phyloP scores from a whole-genome alignment of 805 yeast species.

The Wickerhamiella azyma region DNA sequence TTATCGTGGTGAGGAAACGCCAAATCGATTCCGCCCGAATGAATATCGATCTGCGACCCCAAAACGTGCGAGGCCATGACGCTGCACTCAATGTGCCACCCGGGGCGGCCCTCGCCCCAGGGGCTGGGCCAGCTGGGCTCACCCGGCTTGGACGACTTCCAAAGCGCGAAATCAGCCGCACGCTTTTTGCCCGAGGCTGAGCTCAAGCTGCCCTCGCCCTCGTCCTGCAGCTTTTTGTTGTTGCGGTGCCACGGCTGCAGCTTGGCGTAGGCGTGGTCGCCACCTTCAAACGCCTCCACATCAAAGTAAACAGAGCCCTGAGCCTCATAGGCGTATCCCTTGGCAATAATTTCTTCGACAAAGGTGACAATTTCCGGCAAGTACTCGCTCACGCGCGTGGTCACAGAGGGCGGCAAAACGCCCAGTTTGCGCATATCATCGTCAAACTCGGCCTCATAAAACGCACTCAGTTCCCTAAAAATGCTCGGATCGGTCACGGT shows the following conservation, averaged over 20 bases:
- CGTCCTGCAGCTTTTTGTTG: slow-evolving; percentile 67
- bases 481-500: slow-evolving; percentile 72
- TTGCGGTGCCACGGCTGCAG: slow-evolving; percentile 98
- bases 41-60: slow-evolving; percentile 80
- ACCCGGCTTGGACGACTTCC: slow-evolving; percentile 95
- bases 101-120: slow-evolving; percentile 97
- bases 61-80: slow-evolving; percentile 91
- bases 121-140: slow-evolving; percentile 93
- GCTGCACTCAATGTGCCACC: slow-evolving; percentile 99
- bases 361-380: slow-evolving; percentile 81
- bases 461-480: slow-evolving; percentile 69
- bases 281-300: slow-evolving; percentile 64
- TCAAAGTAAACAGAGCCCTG: slow-evolving; percentile 90
- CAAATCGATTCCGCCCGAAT: slow-evolving; percentile 91
- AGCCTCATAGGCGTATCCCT: slow-evolving; percentile 76
- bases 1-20: slow-evolving; percentile 99
- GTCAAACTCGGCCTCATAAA: slow-evolving; percentile 78
- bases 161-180: slow-evolving; percentile 81
- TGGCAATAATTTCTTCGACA: slow-evolving; percentile 57
- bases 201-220: slow-evolving; percentile 85
- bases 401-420: slow-evolving; percentile 70
- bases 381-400: slow-evolving; percentile 91
- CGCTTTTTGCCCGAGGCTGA: slow-evolving; percentile 47
- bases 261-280: slow-evolving; percentile 78
- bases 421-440: slow-evolving; percentile 75